Conservation (phyloP, 495 filamentous ascomycete genomes). For the Penicillium ochrochloron region DNA sequence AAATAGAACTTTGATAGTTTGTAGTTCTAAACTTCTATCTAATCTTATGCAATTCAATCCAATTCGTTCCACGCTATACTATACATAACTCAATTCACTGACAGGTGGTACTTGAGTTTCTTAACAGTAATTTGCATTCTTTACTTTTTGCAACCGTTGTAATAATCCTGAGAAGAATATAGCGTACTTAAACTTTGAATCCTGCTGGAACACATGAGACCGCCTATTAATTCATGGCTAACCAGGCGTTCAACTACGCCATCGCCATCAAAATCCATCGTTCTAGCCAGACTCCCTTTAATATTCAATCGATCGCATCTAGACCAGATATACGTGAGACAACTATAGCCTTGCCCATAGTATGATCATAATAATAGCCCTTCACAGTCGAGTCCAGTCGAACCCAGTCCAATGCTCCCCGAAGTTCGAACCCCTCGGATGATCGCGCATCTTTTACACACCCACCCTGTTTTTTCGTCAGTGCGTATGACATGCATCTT, state of each 20-base stretch:
- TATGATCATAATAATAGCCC: not conserved
- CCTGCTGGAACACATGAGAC: not conserved
- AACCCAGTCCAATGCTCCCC: too few relatives aligned
- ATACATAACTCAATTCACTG: not conserved
- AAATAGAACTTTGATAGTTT: not conserved
- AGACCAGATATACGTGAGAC: slow-evolving; percentile 2
- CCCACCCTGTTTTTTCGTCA: slow-evolving; percentile 13
- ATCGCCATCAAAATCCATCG: not conserved
- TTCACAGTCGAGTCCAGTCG: not conserved
- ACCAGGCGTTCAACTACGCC: not conserved
- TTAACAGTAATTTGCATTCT: not conserved
- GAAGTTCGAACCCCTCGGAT: slow-evolving; percentile 7
- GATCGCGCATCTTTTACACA: not conserved
- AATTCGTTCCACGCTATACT: not conserved
- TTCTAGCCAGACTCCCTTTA: not conserved
- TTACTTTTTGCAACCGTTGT: not conserved
- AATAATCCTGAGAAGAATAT: not conserved
- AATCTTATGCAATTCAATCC: not conserved
- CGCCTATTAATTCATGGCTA: not conserved
- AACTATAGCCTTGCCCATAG: not conserved
- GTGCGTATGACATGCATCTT: slow-evolving; percentile 27
- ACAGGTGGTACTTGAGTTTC: not conserved
- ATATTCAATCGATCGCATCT: not conserved
- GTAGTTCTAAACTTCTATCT: not conserved
- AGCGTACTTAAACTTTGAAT: not conserved